Evolutionary conservation across 2,329 filamentous ascomycete genomes (phyloP).

Genomic region (Hirsutella rhossiliensis): DNA sequence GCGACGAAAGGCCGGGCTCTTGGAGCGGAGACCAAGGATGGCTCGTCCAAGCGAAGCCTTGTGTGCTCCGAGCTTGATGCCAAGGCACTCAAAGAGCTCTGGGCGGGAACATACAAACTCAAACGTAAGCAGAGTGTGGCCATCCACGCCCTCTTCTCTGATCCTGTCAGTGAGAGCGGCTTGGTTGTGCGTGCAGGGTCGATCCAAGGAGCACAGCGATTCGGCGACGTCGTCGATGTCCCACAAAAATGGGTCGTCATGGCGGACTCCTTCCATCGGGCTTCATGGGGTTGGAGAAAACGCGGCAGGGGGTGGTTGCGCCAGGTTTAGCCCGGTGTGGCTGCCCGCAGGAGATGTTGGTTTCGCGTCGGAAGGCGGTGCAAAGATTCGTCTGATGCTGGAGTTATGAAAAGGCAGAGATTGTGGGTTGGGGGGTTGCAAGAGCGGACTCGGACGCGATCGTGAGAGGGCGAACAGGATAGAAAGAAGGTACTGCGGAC

Average conservation of each 20-base stretch:
- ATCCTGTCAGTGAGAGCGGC: conserved; percentile 40
- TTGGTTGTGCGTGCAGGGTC: conserved; percentile 38
- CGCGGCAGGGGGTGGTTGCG: neutral
- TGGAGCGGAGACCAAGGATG: conserved; percentile 40
- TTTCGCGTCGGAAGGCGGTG: too few species aligned
- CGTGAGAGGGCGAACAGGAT: too few species aligned
- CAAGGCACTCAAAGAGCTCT: conserved; percentile 40
- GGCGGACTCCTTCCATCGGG: conserved; percentile 14
- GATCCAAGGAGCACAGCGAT: conserved; percentile 46
- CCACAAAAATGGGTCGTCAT: conserved; percentile 64
- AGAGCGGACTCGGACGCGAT: too few species aligned
- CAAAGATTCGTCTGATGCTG: too few species aligned
- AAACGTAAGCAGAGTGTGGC: conserved; percentile 47
- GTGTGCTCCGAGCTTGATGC: conserved; percentile 44
- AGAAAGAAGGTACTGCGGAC: too few species aligned
- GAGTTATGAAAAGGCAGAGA: too few species aligned
- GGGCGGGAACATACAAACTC: conserved; percentile 37
- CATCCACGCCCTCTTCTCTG: conserved; percentile 51
- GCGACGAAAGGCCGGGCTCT: conserved; percentile 35
- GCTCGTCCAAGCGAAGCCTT: conserved; percentile 44
- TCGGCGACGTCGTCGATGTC: conserved; percentile 52
- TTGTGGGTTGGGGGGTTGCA: too few species aligned
- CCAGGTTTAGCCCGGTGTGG: too few species aligned
- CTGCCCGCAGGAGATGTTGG: too few species aligned
- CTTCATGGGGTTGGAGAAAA: neutral